Conservation (phyloP, 805 yeast genomes). For the Sugiyamaella boreocaroliniensis region DNA sequence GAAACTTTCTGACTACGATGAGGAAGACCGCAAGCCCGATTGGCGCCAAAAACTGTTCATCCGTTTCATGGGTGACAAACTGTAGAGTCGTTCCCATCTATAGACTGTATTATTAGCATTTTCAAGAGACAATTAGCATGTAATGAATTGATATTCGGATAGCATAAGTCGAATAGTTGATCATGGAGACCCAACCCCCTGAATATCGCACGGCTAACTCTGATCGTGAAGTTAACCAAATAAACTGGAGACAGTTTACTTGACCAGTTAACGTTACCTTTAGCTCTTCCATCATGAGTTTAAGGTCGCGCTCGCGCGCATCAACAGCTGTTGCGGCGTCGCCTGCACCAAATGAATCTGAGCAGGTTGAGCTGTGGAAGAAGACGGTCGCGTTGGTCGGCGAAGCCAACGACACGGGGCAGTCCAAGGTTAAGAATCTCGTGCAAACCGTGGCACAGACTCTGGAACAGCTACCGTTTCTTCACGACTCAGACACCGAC, state of each 20-base stretch:
- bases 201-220: not conserved
- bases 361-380: conserved; percentile 5
- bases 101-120: not conserved
- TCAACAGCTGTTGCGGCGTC: conserved; percentile 8
- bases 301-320: conserved; percentile 4
- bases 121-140: not conserved
- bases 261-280: too few relatives aligned
- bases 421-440: conserved; percentile 4
- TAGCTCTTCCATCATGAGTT: not conserved
- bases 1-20: conserved; percentile 52
- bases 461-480: not conserved
- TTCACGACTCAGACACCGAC: not conserved
- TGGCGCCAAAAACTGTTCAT: conserved; percentile 27
- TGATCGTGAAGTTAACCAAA: too few relatives aligned
- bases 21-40: conserved; percentile 55
- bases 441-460: conserved; percentile 2
- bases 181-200: not conserved
- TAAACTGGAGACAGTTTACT: not conserved
- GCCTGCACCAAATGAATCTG: conserved; percentile 4
- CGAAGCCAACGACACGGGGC: conserved; percentile 7
- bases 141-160: too few relatives aligned
- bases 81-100: conserved; percentile 12
- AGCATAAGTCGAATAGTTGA: too few relatives aligned
- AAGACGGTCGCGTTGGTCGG: not conserved
- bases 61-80: conserved; percentile 25